Evolutionary conservation across 768 basidiomycete species (phyloP).

Genomic region (Kwoniella dejecticola): DNA sequence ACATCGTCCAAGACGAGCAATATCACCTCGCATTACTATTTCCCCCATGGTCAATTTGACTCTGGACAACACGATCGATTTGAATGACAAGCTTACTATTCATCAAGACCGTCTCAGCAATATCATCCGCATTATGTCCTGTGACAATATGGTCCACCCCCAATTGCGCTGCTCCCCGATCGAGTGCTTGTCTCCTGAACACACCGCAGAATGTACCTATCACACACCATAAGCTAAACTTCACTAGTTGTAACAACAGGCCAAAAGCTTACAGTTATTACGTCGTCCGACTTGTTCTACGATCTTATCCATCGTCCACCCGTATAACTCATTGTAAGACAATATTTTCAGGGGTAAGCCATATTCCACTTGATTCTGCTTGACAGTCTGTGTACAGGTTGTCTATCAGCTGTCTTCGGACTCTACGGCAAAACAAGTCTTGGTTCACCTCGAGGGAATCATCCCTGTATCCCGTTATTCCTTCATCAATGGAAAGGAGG

Average conservation of each 20-base stretch:
- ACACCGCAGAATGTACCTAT: conserved; percentile 91
- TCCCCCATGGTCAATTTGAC: neutral
- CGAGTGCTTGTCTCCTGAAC: conserved; percentile 92
- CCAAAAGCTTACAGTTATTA: conserved; percentile 73
- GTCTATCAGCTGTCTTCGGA: neutral
- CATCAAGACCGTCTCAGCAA: conserved; percentile 98
- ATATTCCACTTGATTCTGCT: conserved; percentile 94
- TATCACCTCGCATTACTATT: conserved; percentile 95
- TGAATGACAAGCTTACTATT: conserved; percentile 69
- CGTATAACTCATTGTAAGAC: conserved; percentile 93
- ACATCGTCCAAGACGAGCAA: conserved; percentile 88
- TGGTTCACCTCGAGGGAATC: conserved; percentile 88
- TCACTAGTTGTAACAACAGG: neutral
- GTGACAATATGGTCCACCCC: conserved; percentile 97
- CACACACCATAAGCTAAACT: neutral
- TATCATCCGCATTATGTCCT: conserved; percentile 98
- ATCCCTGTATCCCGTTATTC: conserved; percentile 96
- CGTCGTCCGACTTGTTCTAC: conserved; percentile 93
- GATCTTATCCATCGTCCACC: conserved; percentile 98
- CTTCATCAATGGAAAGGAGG: conserved; percentile 95
- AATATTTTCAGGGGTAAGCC: conserved; percentile 92
- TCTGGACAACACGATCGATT: neutral
- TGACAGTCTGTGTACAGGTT: conserved; percentile 80
- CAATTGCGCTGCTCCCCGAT: conserved; percentile 85
- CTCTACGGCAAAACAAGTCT: neutral